Evolutionary conservation across 345 rosid species (phyloP), one percentile per base, ranked within the genome.

Genomic region (Gossypium ekmanianum): DNA sequence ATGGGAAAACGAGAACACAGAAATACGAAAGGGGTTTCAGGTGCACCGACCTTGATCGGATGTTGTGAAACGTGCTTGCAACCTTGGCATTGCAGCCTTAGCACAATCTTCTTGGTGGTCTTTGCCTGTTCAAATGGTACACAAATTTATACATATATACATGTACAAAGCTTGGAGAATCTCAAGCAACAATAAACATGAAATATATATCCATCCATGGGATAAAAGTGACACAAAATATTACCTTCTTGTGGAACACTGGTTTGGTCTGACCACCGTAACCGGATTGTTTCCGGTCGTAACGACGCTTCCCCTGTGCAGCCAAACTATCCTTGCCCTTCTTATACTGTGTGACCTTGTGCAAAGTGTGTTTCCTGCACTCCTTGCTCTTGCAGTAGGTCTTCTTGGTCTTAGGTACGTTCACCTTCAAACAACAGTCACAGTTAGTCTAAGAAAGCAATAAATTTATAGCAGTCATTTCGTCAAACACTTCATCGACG

Each of bases 251-350:
- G 91, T 90, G 97, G 80, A 90, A 92, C 61, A 92, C 97, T 1
- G 95, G 95, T 81, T 92, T 92, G 68, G 95, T 92, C 83, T 92
- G 97, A 50, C 97, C 97, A 61, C 97, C 97, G 74, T 90, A 92
- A 17, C 97, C 97, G 11, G 97, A 92, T 69, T 92, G 95, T 8
- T 92, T 90, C 10, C 97, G 91, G 55, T 90, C 97, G 64, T 92
- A 92, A 79, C 97, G 97, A 5, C 97, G 85, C 77, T 92, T 92
- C 20, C 97, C 97, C 39, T 92, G 95, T 4, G 85, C 97, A 72
- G 95, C 92, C 27, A 92, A 90, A 76, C 97, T 90, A 59, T 92
- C 97, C 78, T 92, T 92, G 0, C 97, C 97, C 88, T 92, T 92
- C 84, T 89, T 92, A 83, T 92, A 92, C 57, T 92, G 97, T 0